Base-by-base conservation (phyloP, 2,329 filamentous ascomycete genomes). In the Triangularia setosa region DNA sequence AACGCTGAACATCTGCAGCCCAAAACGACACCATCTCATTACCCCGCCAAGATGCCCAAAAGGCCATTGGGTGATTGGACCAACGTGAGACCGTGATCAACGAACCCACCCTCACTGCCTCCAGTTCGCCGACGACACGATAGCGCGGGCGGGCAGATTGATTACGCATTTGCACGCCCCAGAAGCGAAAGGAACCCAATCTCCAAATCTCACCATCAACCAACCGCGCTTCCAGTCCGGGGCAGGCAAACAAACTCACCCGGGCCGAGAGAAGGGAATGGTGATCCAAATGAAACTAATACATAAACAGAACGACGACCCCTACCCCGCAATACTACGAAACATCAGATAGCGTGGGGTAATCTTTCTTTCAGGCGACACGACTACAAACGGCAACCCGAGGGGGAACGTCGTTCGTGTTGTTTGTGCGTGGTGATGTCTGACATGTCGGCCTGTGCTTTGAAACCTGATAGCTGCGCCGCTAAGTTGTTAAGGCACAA, bases 291-390 rank as follows among this genome's bases (percentile, higher is more conserved):
- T 40, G 35, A 40, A 40, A 40, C 35, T 40, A 40, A n/a, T n/a
- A 40, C 35, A 40, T 40, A 48, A 21, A 48, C 40, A 48, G 40
- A 65, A 65, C 66, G 35, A 33, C 30, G 23, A 58, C 40, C 58
- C 57, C 33, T 58, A 68, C 66, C 66, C 66, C 66, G 66, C 66
- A 68, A 60, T 63, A 24, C 57, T 27, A 30, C 24, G 23, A 21
- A n/a, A 23, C 11, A 25, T 35, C 61, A 18, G 25, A 30, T 58
- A 55, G 63, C 63, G 62, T 59, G 62, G 62, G 63, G 55, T 61
- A 48, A 9, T 21, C 40, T 21, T 48, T 48, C 40, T 16, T 40
- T 40, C n/a, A 48, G 40, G 21, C 40, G 35, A 27, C 35, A 60
- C 48, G 58, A 40, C 44, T 60, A 27, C 23, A 60, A 60, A 60